A percentile compares a stretch with the other conserved stretches of the same genome.
Conservation (phyloP, 2,329 filamentous ascomycete genomes). For the Fusarium chaquense region DNA sequence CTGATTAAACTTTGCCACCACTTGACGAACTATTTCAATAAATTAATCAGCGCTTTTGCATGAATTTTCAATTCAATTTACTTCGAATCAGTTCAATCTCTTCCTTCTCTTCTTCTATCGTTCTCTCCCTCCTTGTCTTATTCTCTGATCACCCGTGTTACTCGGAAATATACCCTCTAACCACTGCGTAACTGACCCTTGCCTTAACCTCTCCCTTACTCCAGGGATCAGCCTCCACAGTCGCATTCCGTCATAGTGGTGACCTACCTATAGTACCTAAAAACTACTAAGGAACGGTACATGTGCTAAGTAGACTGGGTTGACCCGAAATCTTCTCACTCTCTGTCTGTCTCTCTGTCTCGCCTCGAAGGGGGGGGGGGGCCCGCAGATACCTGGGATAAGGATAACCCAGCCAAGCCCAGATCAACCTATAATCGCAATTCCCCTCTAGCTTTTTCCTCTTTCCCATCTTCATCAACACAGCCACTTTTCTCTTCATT, state of each 20-base stretch:
- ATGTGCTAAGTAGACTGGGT: background rate
- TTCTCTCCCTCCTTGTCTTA: background rate
- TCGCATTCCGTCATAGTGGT: conserved; percentile 45
- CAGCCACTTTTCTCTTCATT: background rate
- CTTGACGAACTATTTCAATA: background rate
- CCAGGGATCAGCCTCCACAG: conserved; percentile 23
- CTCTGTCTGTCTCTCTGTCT: background rate
- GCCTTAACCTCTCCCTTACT: conserved; percentile 1
- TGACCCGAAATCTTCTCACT: conserved; percentile 4
- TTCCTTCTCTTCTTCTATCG: background rate
- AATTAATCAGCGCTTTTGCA: conserved; percentile 34
- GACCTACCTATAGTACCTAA: background rate
- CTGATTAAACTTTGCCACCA: conserved; percentile 31
- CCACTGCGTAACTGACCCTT: conserved; percentile 7
- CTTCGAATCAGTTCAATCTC: background rate
- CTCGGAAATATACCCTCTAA: conserved; percentile 7
- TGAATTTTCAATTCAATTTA: background rate
- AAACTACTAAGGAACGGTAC: background rate
- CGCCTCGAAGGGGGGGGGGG: background rate
- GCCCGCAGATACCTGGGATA: background rate
- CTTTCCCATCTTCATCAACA: conserved; percentile 5
- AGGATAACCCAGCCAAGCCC: background rate
- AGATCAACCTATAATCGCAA: background rate
- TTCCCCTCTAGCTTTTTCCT: background rate
- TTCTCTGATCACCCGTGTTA: background rate